These are phyloP conservation scores for Pythium chondricola DNA, from an alignment of 352 stramenopile genomes.

Conservation along the genomic window DNA sequence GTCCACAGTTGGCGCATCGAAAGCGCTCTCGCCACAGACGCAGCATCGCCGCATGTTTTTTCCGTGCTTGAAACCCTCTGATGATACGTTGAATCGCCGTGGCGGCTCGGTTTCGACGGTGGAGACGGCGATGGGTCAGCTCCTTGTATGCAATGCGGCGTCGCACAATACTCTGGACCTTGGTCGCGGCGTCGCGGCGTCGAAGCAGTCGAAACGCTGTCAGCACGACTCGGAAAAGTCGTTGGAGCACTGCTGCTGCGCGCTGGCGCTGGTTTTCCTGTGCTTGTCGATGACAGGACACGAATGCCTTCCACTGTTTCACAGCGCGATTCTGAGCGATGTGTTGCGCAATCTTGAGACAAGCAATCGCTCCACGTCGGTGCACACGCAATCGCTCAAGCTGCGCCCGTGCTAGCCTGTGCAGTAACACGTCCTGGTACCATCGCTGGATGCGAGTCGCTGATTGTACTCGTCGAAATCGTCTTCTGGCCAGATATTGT, in stretches of 20 bases:
- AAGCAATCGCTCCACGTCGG: not conserved
- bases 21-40: slow-evolving; percentile 42
- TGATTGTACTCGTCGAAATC: not conserved
- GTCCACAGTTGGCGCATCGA: slow-evolving; percentile 45
- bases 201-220: slow-evolving; percentile 16
- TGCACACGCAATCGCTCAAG: not conserved
- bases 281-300: not conserved
- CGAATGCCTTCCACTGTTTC: not conserved
- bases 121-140: not conserved
- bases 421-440: not conserved
- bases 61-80: slow-evolving; percentile 21
- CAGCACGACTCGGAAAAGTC: slow-evolving; percentile 16
- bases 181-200: slow-evolving; percentile 6
- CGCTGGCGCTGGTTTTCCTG: not conserved
- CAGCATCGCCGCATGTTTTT: slow-evolving; percentile 15
- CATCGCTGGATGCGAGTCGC: not conserved
- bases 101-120: slow-evolving; percentile 8
- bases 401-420: not conserved
- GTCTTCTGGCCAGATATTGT: not conserved
- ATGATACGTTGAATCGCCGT: slow-evolving; percentile 22
- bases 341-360: too few species aligned
- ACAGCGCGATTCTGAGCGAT: too few species aligned
- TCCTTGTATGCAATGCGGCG: not conserved
- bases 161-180: slow-evolving; percentile 17
- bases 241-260: slow-evolving; percentile 14